Base-by-base conservation (phyloP, 768 basidiomycete species). In the Bullera alba region DNA sequence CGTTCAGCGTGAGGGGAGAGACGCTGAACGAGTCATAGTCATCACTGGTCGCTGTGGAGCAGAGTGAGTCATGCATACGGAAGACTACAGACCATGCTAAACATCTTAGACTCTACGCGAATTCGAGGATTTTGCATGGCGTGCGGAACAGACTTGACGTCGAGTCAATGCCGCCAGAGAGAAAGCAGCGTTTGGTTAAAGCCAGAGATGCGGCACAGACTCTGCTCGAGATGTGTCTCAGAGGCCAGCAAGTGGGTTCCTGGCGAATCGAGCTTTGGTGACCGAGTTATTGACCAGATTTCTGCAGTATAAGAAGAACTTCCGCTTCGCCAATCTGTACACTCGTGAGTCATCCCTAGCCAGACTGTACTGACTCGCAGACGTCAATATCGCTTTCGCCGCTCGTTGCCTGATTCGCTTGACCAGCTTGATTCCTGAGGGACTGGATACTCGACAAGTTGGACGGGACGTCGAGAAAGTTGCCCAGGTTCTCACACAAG, bases 361-460 rank as follows among this genome's bases (percentile, higher is more conserved):
- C n/a, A n/a, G n/a, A n/a, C n/a, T n/a, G n/a, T n/a, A n/a, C n/a
- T n/a, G n/a, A n/a, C n/a, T n/a, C n/a, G n/a, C n/a, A n/a, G n/a
- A 57, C 26, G 32, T 50, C 23, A 54, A 54, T 27, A 38, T 51
- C 21, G 63, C 63, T 0, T 67, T 60, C 35, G 56, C 57, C 28
- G 60, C 65, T 3, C 49, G 65, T 37, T 64, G 60, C 51, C 29
- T 67, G 46, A 67, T 67, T 16, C 55, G 65, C 1, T 54, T 62
- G 60, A 54, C 60, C 8, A 62, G 51, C 29, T 43, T 67, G 22
- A 42, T 62, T 4, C 65, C 65, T 0, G 63, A 67, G 32, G 51
- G 42, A 12, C 58, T 57, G 8, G 53, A 67, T 47, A 38, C 56
- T 5, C 23, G 60, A 23, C 62, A 61, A 39, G 53, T 64, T 23